Conservation (phyloP, 2,329 filamentous ascomycete genomes). For the Botrytis squamosa region DNA sequence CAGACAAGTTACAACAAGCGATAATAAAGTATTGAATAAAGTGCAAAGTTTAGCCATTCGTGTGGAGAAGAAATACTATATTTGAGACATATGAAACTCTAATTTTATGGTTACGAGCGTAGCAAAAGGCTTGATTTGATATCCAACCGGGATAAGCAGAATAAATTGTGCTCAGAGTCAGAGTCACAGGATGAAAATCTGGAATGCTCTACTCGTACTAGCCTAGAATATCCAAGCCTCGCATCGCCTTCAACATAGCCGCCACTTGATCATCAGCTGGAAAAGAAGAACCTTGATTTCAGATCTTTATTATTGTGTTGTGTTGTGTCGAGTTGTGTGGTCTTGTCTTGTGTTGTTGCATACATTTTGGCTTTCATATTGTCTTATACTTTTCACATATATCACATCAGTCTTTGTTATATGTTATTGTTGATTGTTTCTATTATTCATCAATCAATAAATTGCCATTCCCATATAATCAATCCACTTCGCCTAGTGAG, state of each 20-base stretch:
- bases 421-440: too few relatives aligned
- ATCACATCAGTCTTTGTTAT: not conserved
- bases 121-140: not conserved
- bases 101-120: slow-evolving; percentile 2
- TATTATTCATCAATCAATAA: not conserved
- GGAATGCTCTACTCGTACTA: not conserved
- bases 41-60: not conserved
- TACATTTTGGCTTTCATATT: not conserved
- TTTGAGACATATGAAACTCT: slow-evolving; percentile 1
- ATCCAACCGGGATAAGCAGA: not conserved
- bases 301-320: not conserved
- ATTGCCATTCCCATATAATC: not conserved
- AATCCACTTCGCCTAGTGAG: not conserved
- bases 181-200: not conserved
- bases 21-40: not conserved
- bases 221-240: not conserved
- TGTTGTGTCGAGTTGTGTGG: not conserved
- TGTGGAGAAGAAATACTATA: not conserved
- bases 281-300: not conserved
- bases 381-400: not conserved
- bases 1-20: not conserved
- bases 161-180: not conserved
- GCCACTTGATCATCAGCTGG: slow-evolving; percentile 7
- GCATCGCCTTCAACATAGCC: not conserved
- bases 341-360: not conserved